Base-by-base conservation (phyloP, 441 rosid genomes). In the Biscutella auriculata region DNA sequence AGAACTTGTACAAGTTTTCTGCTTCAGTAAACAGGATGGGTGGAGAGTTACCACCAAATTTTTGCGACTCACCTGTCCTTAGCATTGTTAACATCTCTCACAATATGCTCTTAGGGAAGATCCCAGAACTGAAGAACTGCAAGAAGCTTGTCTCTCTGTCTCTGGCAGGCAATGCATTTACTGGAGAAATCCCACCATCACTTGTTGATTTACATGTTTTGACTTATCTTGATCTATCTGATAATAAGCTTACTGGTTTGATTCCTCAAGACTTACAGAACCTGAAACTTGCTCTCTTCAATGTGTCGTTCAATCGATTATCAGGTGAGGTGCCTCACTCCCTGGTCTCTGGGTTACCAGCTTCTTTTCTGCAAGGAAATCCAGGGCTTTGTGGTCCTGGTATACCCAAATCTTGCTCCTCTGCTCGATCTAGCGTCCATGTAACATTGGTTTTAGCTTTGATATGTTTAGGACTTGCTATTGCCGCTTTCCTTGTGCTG, bases 311-410 rank as follows among this genome's bases (percentile, higher is more conserved):
- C 69, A 79, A 84, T 50, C 70, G 36, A 15, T 77, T 84, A 21
- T 77, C 87, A 10, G 91, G 91, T 23, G 75, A 57, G 28, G 91
- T 84, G 27, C 91, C 91, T 10, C 64, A 50, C 12, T 72, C 82
- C 33, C 72, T 84, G 33, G 76, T 79, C 58, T 70, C 82, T 4
- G 91, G 87, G 14, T 76, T 81, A 28, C 98, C 98, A 5, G 98
- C 95, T 70, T 91, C 96, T 6, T 87, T 73, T 65, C 70, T 91
- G 59, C 85, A 87, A 69, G 98, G 98, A 63, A 91, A 91, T 66
- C 79, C 79, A 4, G 80, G 77, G 52, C 96, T 91, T 46, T 87
- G 98, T 50, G 98, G 98, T 47, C 91, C 74, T 0, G 93, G 95
- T 54, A 70, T 91, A 69, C 81, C 93, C 7, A 68, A 61, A 26